These are phyloP conservation scores for Penicillium coprophilum DNA, from an alignment of 495 filamentous ascomycete species.

Conservation along the genomic window DNA sequence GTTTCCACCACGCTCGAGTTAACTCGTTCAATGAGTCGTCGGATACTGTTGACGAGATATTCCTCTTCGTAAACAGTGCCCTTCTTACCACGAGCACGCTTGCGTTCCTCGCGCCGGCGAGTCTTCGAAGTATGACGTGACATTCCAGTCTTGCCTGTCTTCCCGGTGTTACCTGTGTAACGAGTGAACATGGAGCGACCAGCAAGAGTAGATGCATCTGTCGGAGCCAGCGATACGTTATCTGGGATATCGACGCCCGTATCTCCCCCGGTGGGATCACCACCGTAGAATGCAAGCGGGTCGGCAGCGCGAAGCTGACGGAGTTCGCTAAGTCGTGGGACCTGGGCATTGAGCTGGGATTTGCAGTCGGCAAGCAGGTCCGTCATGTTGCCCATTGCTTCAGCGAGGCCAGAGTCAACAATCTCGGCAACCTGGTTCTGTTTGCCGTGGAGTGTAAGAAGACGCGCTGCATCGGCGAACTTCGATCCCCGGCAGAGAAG, in stretches of 20 bases:
- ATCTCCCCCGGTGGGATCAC: constrained; percentile 56
- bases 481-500: constrained; percentile 79
- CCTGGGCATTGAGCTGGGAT: constrained; percentile 75
- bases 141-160: constrained; percentile 64
- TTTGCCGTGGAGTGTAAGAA: constrained; percentile 54
- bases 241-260: constrained; percentile 73
- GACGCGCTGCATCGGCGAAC: constrained; percentile 79
- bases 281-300: constrained; percentile 74
- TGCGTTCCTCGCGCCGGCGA: constrained; percentile 83
- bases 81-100: constrained; percentile 90
- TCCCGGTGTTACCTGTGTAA: constrained; percentile 78
- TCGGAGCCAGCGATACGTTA: constrained; percentile 86
- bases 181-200: constrained; percentile 80
- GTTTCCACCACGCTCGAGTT: constrained; percentile 68
- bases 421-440: constrained; percentile 52
- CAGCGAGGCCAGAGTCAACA: constrained; percentile 73
- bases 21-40: constrained; percentile 82
- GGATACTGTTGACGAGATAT: constrained; percentile 84
- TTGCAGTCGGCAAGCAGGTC: constrained; percentile 93
- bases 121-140: constrained; percentile 81
- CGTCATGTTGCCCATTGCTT: constrained; percentile 72
- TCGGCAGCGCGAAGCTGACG: constrained; percentile 76
- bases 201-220: constrained; percentile 71
- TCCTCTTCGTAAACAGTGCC: constrained; percentile 97
- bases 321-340: constrained; percentile 79